phyloP scores from a whole-genome alignment of 2,329 filamentous ascomycete species.

The Xylaria arbuscula region DNA sequence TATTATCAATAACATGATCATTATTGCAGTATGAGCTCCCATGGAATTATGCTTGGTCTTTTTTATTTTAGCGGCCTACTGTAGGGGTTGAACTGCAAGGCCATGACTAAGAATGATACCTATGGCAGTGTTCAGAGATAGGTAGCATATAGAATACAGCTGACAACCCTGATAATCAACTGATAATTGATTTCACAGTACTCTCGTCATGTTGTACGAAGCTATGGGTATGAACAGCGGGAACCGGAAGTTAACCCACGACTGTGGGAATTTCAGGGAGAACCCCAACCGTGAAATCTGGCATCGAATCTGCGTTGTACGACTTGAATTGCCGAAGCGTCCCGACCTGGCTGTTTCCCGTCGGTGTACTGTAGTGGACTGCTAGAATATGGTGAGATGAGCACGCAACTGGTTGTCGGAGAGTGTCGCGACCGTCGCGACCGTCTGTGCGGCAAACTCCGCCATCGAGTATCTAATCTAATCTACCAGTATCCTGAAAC shows the following conservation, averaged over 20 bases:
- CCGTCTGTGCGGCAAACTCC: conserved; percentile 8
- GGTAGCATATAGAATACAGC: background rate
- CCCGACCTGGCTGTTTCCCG: conserved; percentile 11
- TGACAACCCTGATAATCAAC: background rate
- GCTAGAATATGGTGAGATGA: conserved; percentile 4
- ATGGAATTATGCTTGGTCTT: conserved; percentile 22
- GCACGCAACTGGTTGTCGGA: background rate
- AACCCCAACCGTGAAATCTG: background rate
- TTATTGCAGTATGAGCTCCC: background rate
- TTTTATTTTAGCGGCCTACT: background rate
- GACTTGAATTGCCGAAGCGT: conserved; percentile 10
- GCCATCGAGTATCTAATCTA: conserved; percentile 3
- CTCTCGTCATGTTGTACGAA: conserved; percentile 13
- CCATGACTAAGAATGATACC: background rate
- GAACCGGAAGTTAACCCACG: conserved; percentile 9
- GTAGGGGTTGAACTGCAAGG: background rate
- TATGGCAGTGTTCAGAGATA: too few relatives aligned
- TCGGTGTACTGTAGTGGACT: background rate
- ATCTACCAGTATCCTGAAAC: conserved; percentile 11
- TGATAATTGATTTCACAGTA: background rate
- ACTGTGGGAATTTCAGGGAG: conserved; percentile 26
- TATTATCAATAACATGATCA: conserved; percentile 1
- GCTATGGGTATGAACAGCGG: conserved; percentile 20
- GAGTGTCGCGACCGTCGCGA: conserved; percentile 8
- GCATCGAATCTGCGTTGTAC: conserved; percentile 3